Base-by-base conservation (phyloP, 164 flowering plant species). In the Sedum album region DNA sequence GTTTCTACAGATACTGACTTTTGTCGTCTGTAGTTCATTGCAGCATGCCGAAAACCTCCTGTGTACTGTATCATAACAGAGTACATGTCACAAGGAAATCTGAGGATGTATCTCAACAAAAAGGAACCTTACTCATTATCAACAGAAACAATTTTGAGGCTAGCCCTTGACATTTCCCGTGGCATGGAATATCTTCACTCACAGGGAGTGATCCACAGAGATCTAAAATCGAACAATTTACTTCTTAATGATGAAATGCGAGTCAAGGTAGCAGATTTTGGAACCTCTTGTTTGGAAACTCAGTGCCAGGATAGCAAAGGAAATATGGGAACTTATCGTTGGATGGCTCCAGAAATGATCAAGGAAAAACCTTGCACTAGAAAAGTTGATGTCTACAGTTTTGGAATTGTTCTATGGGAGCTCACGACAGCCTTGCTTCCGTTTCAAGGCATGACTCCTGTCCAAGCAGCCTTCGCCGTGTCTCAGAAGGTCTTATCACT, bases 341-440 rank as follows among this genome's bases (percentile, higher is more conserved):
- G 98, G 98, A 93, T 93, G 98, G 97, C 98, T 1, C 98, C 98
- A 0, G 98, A 93, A 78, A 93, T 93, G 98, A 86, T 93, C 73
- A 89, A 86, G 80, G 96, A 86, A 73, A 93, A 85, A 71, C 84
- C 90, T 18, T 90, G 82, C 48, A 84, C 88, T 21, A 79, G 88
- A 68, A 93, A 93, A 75, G 97, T 93, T n/a, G 98, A 93, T 67
- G 97, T 93, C 4, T 93, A 93, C 69, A 93, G 98, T 70, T 93
- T 90, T 62, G 97, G 98, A 44, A 88, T 93, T 65, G 96, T 93
- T 46, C 78, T 93, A 8, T 93, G 97, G 96, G 98, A 90, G 76
- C 90, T 93, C 23, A 84, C 89, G 0, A 89, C 97, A 10, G 86
- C 89, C 75, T 73, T 89, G 81, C 93, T 90, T 73, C 98, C 97